Base-by-base conservation (phyloP, 2,329 filamentous ascomycete species). In the Leptodontidium sp. region DNA sequence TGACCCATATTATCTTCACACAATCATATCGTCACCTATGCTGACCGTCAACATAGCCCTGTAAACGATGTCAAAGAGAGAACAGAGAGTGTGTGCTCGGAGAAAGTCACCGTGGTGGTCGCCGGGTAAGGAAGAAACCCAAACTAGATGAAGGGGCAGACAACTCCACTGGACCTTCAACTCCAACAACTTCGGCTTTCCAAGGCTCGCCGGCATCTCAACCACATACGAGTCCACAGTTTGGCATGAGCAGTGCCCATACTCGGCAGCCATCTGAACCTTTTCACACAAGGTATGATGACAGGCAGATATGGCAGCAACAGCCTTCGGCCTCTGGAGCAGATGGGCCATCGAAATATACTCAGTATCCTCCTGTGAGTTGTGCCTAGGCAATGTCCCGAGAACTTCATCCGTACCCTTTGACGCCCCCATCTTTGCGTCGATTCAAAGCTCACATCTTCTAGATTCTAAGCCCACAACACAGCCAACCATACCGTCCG, bases 1-100 rank as follows among this genome's bases (percentile, higher is more conserved):
- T 62, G 59, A 62, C 4, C 1, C n/a, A 9, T 14, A 21, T 32
- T 12, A 5, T 15, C 1, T 32, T 24, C 9, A 17, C 2, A n/a
- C 32, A 12, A 21, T 29, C n/a, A 4, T 53, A 4, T 17, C 40
- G 14, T n/a, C 21, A 57, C n/a, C 32, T 35, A 52, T 26, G 40
- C 68, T 72, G 32, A 68, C 49, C 26, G 2, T 40, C 17, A 21
- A 4, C 45, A 12, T 65, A 78, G 77, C 77, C 77, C n/a, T 78
- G 77, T 63, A 72, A 75, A 32, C 72, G 77, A 71, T 78, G 77
- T 43, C 76, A 78, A 52, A 71, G 77, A 69, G 77, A 78, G 58
- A 73, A 72, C 43, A 73, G 72, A 64, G 76, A 78, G 43, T 78
- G 77, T 66, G 66, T 78, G 7, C 70, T 78, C 0, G 77, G 77